Base-by-base conservation (phyloP, 2,329 filamentous ascomycete species). In the Aspergillus sp. region DNA sequence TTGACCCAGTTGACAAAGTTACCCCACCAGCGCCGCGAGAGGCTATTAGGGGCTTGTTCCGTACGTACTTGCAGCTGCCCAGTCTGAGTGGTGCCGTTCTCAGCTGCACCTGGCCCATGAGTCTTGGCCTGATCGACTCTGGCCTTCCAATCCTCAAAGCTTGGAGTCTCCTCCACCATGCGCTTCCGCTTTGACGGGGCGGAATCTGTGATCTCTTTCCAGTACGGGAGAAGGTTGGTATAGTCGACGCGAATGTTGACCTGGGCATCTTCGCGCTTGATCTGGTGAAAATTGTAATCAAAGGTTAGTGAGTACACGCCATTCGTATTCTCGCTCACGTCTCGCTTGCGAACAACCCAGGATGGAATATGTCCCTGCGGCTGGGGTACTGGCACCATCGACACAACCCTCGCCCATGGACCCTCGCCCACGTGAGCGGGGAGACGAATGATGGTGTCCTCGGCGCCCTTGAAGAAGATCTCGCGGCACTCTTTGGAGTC, bases 171-270 rank as follows among this genome's bases (percentile, higher is more conserved):
- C 26, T 30, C 48, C 43, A 12, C 24, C 53, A 45, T 36, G 9
- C 32, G 59, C 51, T 59, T 45, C 39, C 42, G 42, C 17, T 18
- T 39, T 6, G 47, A 47, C 13, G 56, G 56, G 5, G 22, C 3
- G 3, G 56, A 58, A 36, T 59, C 34, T 2, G 62, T 64, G 20
- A 64, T 48, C 30, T 64, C 61, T 36, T 63, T 61, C 62, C 62
- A 64, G 56, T 63, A 64, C n/a, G 26, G 36, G 4, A 63, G 43
- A 3, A 64, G 55, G 34, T 64, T 64, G 11, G 62, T 64, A 47
- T 62, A 64, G 52, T 64, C 62, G 5, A 64, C 55, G n/a, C 58
- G 61, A 22, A 62, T 63, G 53, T 63, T 58, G 17, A 64, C 59
- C 3, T 41, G 50, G 2, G 45, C 48, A 30, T 62, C 59, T 9